Conservation (phyloP, 1,284 basidiomycete genomes). For the Pseudozyma tsukubaensis region DNA sequence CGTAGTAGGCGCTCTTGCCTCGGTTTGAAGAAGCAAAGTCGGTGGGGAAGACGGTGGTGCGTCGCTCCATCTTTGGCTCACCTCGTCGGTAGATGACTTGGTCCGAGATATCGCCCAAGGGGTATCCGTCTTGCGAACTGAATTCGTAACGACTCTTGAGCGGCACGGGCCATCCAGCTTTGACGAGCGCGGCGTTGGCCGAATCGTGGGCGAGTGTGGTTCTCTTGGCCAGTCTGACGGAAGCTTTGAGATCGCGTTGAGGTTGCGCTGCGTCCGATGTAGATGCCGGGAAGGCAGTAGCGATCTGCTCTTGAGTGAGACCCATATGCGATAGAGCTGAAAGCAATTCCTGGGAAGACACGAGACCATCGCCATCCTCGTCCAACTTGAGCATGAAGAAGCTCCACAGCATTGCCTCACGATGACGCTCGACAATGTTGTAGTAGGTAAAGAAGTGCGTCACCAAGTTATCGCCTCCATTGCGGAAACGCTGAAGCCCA, state of each 20-base stretch:
- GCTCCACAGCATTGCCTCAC: slow-evolving; percentile 61
- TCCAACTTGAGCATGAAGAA: slow-evolving; percentile 55
- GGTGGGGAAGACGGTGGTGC: background rate
- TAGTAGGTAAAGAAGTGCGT: slow-evolving; percentile 49
- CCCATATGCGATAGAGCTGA: slow-evolving; percentile 28
- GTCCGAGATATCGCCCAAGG: slow-evolving; percentile 16
- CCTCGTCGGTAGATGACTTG: slow-evolving; percentile 20
- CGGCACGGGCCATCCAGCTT: slow-evolving; percentile 39
- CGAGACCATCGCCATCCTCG: slow-evolving; percentile 29
- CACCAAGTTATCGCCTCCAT: slow-evolving; percentile 36
- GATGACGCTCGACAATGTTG: slow-evolving; percentile 55
- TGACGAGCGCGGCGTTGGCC: slow-evolving; percentile 31
- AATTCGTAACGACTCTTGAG: slow-evolving; percentile 37
- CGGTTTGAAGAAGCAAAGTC: slow-evolving; percentile 6
- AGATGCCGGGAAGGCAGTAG: background rate
- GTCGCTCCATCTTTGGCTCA: slow-evolving; percentile 1
- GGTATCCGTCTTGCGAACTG: slow-evolving; percentile 42
- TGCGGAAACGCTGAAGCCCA: slow-evolving; percentile 41
- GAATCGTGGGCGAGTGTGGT: slow-evolving; percentile 15
- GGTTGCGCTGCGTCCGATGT: background rate
- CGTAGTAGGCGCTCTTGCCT: slow-evolving; percentile 12
- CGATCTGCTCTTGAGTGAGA: slow-evolving; percentile 14
- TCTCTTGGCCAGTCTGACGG: slow-evolving; percentile 25
- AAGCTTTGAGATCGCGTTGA: slow-evolving; percentile 15
- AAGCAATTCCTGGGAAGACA: slow-evolving; percentile 13